A percentile compares a stretch with the other conserved stretches of the same genome.
Conservation (phyloP, 2,329 filamentous ascomycete genomes). For the Fusarium secorum region DNA sequence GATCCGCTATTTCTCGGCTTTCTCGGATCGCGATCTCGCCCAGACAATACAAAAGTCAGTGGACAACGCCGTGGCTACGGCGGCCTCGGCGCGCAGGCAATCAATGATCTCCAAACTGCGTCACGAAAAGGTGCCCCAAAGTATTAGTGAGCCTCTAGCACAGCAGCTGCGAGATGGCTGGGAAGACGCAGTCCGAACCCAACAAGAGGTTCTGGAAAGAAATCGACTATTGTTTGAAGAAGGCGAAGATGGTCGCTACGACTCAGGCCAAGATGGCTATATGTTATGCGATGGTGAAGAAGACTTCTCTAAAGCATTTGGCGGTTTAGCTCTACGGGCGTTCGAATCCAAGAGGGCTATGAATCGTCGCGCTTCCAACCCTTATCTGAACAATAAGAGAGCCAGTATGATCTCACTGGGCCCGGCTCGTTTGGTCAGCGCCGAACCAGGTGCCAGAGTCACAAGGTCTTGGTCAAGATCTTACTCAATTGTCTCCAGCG, state of each 20-base stretch:
- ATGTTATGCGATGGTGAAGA: slow-evolving; percentile 37
- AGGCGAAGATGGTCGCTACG: slow-evolving; percentile 37
- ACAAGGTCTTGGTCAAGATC: slow-evolving; percentile 39
- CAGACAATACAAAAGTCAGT: slow-evolving; percentile 48
- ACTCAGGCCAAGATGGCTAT: slow-evolving; percentile 19
- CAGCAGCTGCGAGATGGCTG: slow-evolving; percentile 52
- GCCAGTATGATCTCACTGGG: slow-evolving; percentile 36
- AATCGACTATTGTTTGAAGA: slow-evolving; percentile 46
- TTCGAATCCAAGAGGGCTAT: slow-evolving; percentile 41
- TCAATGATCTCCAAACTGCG: slow-evolving; percentile 49
- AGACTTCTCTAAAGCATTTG: slow-evolving; percentile 47
- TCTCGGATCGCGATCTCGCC: slow-evolving; percentile 49
- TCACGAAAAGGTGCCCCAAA: slow-evolving; percentile 43
- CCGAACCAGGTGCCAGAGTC: slow-evolving; percentile 29
- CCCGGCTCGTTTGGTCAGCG: slow-evolving; percentile 32
- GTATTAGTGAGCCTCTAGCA: slow-evolving; percentile 45
- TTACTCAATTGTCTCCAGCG: slow-evolving; percentile 48
- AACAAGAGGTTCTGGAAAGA: slow-evolving; percentile 48
- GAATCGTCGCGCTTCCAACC: slow-evolving; percentile 31
- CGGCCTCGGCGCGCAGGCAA: slow-evolving; percentile 42
- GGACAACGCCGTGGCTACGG: slow-evolving; percentile 41
- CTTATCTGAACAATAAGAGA: slow-evolving; percentile 33
- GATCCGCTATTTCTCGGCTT: slow-evolving; percentile 56
- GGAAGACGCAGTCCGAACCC: slow-evolving; percentile 47
- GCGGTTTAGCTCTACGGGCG: slow-evolving; percentile 48